Evolutionary conservation across 2,329 filamentous ascomycete genomes (phyloP), one percentile per base, ranked within the genome.

Genomic region (Penicillium sp.): DNA sequence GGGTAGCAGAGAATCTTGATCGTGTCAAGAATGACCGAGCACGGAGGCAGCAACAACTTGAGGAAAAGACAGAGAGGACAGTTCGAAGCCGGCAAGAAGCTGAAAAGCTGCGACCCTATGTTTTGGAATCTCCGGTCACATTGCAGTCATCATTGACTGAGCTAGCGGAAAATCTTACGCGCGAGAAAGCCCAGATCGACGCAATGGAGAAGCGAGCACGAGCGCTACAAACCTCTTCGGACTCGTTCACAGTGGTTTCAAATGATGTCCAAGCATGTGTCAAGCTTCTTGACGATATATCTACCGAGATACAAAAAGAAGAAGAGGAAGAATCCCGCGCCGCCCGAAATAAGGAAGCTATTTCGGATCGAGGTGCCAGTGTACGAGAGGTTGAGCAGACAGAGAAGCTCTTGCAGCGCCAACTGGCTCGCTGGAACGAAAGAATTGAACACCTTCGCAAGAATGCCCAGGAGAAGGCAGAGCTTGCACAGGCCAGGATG

Each of bases 301-400:
- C 89, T 3, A 77, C 80, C n/a, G 94, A 97, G 71, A 77, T 99
- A 4, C 79, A 86, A 44, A 95, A 93, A 72, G 93, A 97, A 74
- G 93, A 97, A 44, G 92, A 97, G 55, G 92, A 96, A 73, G 85
- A 90, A 64, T 83, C 86, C 8, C 86, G 89, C 58, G 93, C 92
- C 53, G 82, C 87, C 9, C 86, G 87, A 68, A 93, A 97, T 69
- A 83, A 89, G 53, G 94, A 99, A 63, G 90, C 90, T 2, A 84
- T 99, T 5, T 88, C 89, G 2, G 92, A 97, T 70, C 85, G 91
- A 55, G 89, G 89, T 46, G 95, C 94, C 65, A 95, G 90, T 66
- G 92, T 95, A 18, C 85, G 90, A 58, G 92, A 97, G 72, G 89
- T 97, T 4, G 94, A 97, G 73, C 84, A 93, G 56, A 89, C 90